Base-by-base conservation (phyloP, 192 early-diverging fungal genomes). In the Podila epicladia region DNA sequence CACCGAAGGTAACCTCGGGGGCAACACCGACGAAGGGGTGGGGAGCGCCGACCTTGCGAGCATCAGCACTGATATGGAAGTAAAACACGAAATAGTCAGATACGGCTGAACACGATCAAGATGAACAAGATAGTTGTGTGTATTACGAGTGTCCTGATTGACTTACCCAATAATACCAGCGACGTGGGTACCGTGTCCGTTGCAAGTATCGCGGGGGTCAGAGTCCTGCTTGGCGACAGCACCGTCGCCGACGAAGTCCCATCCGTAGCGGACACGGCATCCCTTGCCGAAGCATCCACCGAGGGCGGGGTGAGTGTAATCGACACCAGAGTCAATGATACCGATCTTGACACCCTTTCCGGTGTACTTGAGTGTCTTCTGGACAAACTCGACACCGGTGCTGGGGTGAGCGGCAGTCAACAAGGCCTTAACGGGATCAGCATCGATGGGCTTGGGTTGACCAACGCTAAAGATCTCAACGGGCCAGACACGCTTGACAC, bases 111-210 rank as follows among this genome's bases (percentile, higher is more conserved):
- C 35, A 37, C 9, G 35, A 37, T 11, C 35, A 37, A 0, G 35
- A 45, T 45, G 15, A 45, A 11, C 13, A 12, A 45, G 38, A 2
- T 17, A 17, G 17, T 17, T 17, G 15, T 8, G 35, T 9, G 35
- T 9, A 9, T 0, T 15, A 12, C 13, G 3, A 4, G 2, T 17
- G 41, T 15, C 41, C 15, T 45, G 15, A 0, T 83, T 0, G 12
- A 41, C 41, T 45, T 45, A 45, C 41, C 41, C 41, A 32, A 91
- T 90, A 22, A 73, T 73, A 31, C 91, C 91, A 6, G 92, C 71
- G 2, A 94, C 89, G 50, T 92, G 91, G 4, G 91, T 92, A 24
- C 91, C 92, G 73, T 93, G 93, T 32, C 93, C 92, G 51, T 70
- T 72, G 67, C 93, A 92, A 12, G 69, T 67, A 69, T 88, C 85